These are phyloP conservation scores for Lachnellula occidentalis DNA, from an alignment of 2,329 filamentous ascomycete genomes.

Conservation along the genomic window DNA sequence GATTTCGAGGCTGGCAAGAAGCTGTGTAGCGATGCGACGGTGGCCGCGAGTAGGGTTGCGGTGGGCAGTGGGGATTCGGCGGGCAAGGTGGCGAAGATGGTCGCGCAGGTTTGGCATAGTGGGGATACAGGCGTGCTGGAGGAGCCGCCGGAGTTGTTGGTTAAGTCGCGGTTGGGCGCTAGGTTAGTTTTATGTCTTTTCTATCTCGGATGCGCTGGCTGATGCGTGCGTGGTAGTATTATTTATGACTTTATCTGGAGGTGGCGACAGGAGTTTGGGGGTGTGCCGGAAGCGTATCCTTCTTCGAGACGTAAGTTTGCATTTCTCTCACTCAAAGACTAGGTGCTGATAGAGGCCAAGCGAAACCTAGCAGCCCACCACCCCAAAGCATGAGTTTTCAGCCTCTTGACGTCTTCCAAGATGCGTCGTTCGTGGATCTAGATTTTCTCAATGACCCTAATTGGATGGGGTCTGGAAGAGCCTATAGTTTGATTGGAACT, in stretches of 20 bases:
- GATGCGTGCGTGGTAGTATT: constrained; percentile 1
- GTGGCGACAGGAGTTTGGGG: constrained; percentile 9
- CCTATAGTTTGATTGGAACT: background rate
- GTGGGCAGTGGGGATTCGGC: constrained; percentile 6
- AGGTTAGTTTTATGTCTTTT: background rate
- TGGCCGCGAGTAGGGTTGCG: background rate
- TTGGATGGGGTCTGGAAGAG: constrained; percentile 3
- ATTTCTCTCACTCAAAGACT: background rate
- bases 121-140: background rate
- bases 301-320: background rate
- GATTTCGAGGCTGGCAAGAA: constrained; percentile 1
- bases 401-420: constrained; percentile 1
- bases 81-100: constrained; percentile 4
- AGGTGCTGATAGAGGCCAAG: no score
- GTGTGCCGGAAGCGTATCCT: background rate
- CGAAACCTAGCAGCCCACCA: no score
- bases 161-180: constrained; percentile 6
- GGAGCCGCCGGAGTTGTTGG: constrained; percentile 1
- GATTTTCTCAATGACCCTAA: constrained; percentile 7
- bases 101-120: constrained; percentile 12
- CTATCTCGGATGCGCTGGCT: background rate
- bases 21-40: constrained; percentile 3
- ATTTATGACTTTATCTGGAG: constrained; percentile 9
- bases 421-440: constrained; percentile 4
- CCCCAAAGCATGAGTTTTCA: background rate